Evolutionary conservation across 495 filamentous ascomycete species (phyloP), one percentile per base, ranked within the genome.

Genomic region (Neurospora sp.): DNA sequence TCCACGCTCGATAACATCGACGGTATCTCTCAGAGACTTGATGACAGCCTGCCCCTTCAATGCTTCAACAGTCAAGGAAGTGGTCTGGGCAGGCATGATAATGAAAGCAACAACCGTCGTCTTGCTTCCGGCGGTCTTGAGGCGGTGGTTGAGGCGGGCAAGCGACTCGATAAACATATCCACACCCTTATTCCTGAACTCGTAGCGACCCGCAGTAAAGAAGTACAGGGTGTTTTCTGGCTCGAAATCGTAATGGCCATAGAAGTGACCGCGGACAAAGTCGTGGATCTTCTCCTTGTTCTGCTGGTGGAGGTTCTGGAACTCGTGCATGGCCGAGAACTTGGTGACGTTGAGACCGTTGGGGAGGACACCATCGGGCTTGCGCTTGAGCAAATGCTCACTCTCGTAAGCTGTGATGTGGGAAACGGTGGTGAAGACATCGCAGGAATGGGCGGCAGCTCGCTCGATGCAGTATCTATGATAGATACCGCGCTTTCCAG

Each of bases 151-250:
- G 76, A 99, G 85, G 41, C 96, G 91, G 27, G 96, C 96, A 59
- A 99, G 85, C 0, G 93, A 95, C 80, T 99, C 96, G 77, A 99
- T 96, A 80, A 97, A 99, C 96, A 99, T 98, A 82, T 99, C 96
- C 20, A 97, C 94, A 75, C 96, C 96, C 82, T 99, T 99, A 81
- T 99, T 99, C 70, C 96, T 86, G 86, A 94, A 99, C 81, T 99
- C 96, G 78, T 99, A 99, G 68, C 96, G 91, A 69, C 96, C 96
- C 27, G 96, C 90, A 14, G 95, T 99, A 83, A 99, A 99, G 81
- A 98, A 91, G 80, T 97, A 99, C n/a, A 99, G 87, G 18, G 96
- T 99, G 79, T 98, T 97, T 42, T 98, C 93, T 10, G 94, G 90
- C 73, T 97, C 92, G 74, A 97, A 98, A 79, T 99, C 93, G 78